Evolutionary conservation across 2,329 filamentous ascomycete genomes (phyloP).

Genomic region (Escovopsis sp.): DNA sequence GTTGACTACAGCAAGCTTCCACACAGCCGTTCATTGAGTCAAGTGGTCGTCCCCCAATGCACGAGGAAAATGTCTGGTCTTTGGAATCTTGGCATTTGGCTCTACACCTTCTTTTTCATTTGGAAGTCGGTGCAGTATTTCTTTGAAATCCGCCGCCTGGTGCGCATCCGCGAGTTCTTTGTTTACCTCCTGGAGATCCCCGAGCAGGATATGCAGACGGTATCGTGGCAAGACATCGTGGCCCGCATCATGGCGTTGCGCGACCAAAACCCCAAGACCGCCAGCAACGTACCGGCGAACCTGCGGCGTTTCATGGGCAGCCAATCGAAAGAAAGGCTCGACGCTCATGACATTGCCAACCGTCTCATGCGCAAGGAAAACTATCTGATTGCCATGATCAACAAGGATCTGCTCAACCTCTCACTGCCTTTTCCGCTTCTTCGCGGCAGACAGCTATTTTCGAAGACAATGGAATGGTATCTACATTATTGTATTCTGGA

Average conservation of each 20-base stretch:
- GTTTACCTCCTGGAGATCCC: conserved; percentile 69
- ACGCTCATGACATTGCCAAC: conserved; percentile 95
- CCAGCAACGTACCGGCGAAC: conserved; percentile 35
- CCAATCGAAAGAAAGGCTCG: conserved; percentile 84
- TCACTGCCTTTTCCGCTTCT: conserved; percentile 77
- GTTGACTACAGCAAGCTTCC: conserved; percentile 67
- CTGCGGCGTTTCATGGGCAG: conserved; percentile 52
- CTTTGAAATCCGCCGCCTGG: conserved; percentile 56
- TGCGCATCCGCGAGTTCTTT: conserved; percentile 75
- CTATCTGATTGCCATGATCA: conserved; percentile 91
- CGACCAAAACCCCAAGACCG: conserved; percentile 75
- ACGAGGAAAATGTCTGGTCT: conserved; percentile 58
- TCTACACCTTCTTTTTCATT: conserved; percentile 75
- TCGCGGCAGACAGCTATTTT: conserved; percentile 67
- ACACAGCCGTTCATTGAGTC: conserved; percentile 40
- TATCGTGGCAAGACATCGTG: conserved; percentile 87
- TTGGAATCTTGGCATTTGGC: conserved; percentile 68
- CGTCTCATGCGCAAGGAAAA: conserved; percentile 93
- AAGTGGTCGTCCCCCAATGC: conserved; percentile 56
- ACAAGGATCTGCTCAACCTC: conserved; percentile 86
- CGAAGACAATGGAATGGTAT: conserved; percentile 82
- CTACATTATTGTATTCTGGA: conserved; percentile 81
- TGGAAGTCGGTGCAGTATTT: conserved; percentile 64
- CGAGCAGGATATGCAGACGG: conserved; percentile 74
- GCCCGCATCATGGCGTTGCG: conserved; percentile 70